Conservation (phyloP, 768 basidiomycete species). For the Galerina sulciceps region DNA sequence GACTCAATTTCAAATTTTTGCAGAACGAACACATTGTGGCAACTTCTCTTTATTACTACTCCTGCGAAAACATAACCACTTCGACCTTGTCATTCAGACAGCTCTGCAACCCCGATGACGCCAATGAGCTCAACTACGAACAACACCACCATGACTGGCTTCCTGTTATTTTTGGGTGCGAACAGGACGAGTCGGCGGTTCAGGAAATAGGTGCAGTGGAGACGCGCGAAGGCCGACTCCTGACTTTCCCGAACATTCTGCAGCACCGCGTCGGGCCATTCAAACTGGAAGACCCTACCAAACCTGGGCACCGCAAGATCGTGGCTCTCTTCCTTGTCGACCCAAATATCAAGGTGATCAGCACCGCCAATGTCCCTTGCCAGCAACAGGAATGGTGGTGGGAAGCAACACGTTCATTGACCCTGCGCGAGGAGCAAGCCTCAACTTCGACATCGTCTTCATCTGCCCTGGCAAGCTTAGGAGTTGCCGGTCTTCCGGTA, state of each 20-base stretch:
- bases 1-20: neutral
- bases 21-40: slow-evolving; percentile 40
- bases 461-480: neutral
- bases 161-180: slow-evolving; percentile 26
- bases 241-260: slow-evolving; percentile 46
- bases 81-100: slow-evolving; percentile 29
- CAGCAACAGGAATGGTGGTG: slow-evolving; percentile 37
- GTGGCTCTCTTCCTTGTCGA: slow-evolving; percentile 47
- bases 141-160: slow-evolving; percentile 35
- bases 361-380: slow-evolving; percentile 33
- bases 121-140: slow-evolving; percentile 14
- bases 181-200: slow-evolving; percentile 23
- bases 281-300: slow-evolving; percentile 36
- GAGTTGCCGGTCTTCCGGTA: slow-evolving; percentile 11
- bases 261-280: slow-evolving; percentile 46
- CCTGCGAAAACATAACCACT: slow-evolving; percentile 26
- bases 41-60: slow-evolving; percentile 33
- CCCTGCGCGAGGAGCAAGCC: slow-evolving; percentile 3
- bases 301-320: slow-evolving; percentile 48
- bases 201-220: slow-evolving; percentile 37
- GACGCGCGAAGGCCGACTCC: slow-evolving; percentile 36
- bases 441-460: neutral
- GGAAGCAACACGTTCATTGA: slow-evolving; percentile 13
- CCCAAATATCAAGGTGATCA: slow-evolving; percentile 34
- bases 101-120: neutral